Evolutionary conservation across 2,329 filamentous ascomycete genomes (phyloP), one percentile per base, ranked within the genome.

Genomic region (Scedosporium apiospermum): DNA sequence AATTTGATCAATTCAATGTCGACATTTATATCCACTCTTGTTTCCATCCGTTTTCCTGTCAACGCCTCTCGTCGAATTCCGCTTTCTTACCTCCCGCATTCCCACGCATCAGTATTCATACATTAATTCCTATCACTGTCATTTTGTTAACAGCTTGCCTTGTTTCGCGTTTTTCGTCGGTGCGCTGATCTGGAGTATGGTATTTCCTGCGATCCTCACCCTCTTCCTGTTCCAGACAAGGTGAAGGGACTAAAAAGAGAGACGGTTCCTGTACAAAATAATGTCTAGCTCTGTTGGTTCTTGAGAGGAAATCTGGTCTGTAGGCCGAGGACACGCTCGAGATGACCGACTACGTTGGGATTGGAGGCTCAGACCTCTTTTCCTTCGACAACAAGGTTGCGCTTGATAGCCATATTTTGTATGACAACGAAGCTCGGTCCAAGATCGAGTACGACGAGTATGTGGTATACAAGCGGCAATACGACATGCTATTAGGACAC

Each of bases 381-480:
- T 73, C 72, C 65, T 75, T 73, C 64, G 73, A 75, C 66, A 73
- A 72, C 57, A 65, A 67, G 42, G 65, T 66, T 57, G 69, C 72
- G 55, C 70, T 72, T 49, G 67, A 66, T n/a, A 71, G 73, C 59
- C 68, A 75, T 53, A 68, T 75, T n/a, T 67, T 75, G 57, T 69
- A 66, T 5, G 67, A 69, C 9, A 65, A 69, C 4, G 66, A 66
- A 4, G 65, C 68, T 5, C 66, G 66, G 41, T 75, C 73, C 23
- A 71, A 72, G 60, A 67, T 74, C 34, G 74, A 72, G 60, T 75
- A 74, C 44, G 74, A 75, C 41, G 74, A 75, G 66, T 75, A 75
- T 58, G 74, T 74, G 26, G 73, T 75, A 49, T 76, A 73, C 49
- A 71, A 69, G 53, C 65, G 67, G 61, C 62, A 64, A 38, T 64